phyloP scores from a whole-genome alignment of 1,139 yeast genomes.

The Lodderomyces parapsilosis region DNA sequence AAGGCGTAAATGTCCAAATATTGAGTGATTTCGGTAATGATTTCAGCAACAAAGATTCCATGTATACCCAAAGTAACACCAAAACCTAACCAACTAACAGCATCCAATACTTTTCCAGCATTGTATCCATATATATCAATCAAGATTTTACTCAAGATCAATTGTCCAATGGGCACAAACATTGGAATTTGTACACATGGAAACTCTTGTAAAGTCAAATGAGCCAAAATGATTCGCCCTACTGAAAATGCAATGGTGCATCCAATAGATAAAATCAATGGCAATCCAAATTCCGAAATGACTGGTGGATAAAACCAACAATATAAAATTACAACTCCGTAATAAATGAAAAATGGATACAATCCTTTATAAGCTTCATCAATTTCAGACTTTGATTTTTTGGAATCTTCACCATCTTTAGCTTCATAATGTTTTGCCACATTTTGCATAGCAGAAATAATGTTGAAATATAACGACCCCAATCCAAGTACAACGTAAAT shows the following conservation, averaged over 20 bases:
- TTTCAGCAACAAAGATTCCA: slow-evolving; percentile 75
- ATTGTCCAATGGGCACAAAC: slow-evolving; percentile 62
- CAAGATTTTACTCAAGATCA: slow-evolving; percentile 41
- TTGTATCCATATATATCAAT: slow-evolving; percentile 39
- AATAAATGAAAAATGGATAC: slow-evolving; percentile 69
- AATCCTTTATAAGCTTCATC: slow-evolving; percentile 59
- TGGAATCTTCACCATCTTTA: slow-evolving; percentile 16
- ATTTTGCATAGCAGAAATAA: slow-evolving; percentile 68
- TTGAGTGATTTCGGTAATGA: slow-evolving; percentile 77
- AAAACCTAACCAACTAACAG: slow-evolving; percentile 67
- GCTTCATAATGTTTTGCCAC: slow-evolving; percentile 54
- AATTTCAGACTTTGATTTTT: slow-evolving; percentile 25
- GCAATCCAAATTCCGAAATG: slow-evolving; percentile 48
- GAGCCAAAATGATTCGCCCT: slow-evolving; percentile 87
- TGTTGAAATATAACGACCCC: slow-evolving; percentile 65
- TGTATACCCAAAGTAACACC: slow-evolving; percentile 79
- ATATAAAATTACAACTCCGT: slow-evolving; percentile 50
- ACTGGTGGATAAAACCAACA: slow-evolving; percentile 51
- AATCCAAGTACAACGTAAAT: slow-evolving; percentile 51
- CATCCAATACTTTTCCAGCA: slow-evolving; percentile 37
- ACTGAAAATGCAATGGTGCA: slow-evolving; percentile 78
- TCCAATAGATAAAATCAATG: slow-evolving; percentile 70
- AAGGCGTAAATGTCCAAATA: slow-evolving; percentile 85
- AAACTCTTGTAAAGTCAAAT: slow-evolving; percentile 75
- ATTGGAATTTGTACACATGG: slow-evolving; percentile 73